A percentile compares a stretch with the other conserved stretches of the same genome.
Evolutionary conservation across 2,329 filamentous ascomycete genomes (phyloP).

Genomic region (Thielaviopsis ethacetica): DNA sequence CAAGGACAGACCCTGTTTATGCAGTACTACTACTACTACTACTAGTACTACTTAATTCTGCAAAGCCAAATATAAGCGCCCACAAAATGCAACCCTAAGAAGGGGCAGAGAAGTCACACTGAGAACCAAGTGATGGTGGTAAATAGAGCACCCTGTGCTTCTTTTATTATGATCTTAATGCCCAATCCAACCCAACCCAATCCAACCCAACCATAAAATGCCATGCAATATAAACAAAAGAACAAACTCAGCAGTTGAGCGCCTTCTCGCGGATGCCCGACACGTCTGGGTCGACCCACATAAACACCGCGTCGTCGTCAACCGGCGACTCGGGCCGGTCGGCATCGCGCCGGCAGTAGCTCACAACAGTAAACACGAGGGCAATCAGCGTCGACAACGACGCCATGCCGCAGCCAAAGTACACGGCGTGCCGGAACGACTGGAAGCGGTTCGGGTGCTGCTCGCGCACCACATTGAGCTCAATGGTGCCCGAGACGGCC

Average conservation of each 20-base stretch:
- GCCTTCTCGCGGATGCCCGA: neutral
- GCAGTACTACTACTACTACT: no score
- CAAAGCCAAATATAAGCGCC: no score
- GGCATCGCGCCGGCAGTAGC: neutral
- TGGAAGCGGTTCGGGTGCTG: conserved; percentile 16
- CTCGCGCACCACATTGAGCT: conserved; percentile 23
- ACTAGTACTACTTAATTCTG: no score
- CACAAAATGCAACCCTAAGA: no score
- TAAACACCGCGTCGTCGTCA: neutral
- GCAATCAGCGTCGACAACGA: conserved; percentile 20
- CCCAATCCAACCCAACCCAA: no score
- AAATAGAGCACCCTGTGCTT: no score
- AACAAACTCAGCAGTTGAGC: neutral
- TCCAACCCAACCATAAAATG: neutral
- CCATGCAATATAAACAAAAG: neutral
- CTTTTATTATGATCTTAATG: no score
- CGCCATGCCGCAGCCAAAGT: conserved; percentile 26
- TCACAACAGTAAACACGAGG: conserved; percentile 8
- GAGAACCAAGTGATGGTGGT: no score
- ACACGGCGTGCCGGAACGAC: conserved; percentile 23
- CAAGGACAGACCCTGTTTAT: no score
- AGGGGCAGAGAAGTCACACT: no score
- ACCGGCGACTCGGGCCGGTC: neutral
- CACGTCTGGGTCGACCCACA: neutral
- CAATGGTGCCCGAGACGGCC: conserved; percentile 48